Conservation (phyloP, 2,329 filamentous ascomycete genomes). For the Trichoderma atrobrunneum region DNA sequence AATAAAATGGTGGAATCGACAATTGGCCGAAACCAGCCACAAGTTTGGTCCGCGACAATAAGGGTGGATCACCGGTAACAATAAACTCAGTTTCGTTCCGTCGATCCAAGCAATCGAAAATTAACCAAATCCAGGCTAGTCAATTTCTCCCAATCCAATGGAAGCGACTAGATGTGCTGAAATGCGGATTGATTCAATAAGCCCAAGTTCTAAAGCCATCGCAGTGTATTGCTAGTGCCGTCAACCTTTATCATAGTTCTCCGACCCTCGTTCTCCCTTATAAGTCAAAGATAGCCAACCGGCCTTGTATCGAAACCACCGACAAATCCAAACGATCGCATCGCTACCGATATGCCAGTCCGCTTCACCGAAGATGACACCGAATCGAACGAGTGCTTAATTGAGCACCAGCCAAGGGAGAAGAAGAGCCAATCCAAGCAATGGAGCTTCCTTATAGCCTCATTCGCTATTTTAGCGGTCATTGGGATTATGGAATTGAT, state of each 20-base stretch:
- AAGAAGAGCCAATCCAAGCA: background rate
- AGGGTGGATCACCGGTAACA: background rate
- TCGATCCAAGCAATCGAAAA: background rate
- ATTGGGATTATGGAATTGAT: background rate
- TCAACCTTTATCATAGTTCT: background rate
- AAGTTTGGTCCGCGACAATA: background rate
- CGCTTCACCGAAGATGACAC: background rate
- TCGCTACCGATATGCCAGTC: background rate
- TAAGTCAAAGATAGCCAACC: background rate
- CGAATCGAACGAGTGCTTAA: background rate
- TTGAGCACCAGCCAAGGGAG: background rate
- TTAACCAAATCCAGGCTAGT: background rate
- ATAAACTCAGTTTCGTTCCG: background rate
- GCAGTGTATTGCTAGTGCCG: background rate
- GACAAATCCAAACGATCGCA: background rate
- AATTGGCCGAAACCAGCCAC: background rate
- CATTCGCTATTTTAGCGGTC: background rate
- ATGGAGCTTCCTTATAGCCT: background rate
- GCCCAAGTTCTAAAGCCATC: background rate
- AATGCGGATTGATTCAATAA: background rate
- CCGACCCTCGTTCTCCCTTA: background rate
- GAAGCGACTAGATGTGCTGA: background rate
- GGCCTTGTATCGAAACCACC: background rate
- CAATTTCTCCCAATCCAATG: background rate
- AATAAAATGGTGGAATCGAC: background rate